A percentile compares a stretch with the other conserved stretches of the same genome.
Evolutionary conservation across 1,284 basidiomycete genomes (phyloP).

Genomic region (Cryptococcus hybrid): DNA sequence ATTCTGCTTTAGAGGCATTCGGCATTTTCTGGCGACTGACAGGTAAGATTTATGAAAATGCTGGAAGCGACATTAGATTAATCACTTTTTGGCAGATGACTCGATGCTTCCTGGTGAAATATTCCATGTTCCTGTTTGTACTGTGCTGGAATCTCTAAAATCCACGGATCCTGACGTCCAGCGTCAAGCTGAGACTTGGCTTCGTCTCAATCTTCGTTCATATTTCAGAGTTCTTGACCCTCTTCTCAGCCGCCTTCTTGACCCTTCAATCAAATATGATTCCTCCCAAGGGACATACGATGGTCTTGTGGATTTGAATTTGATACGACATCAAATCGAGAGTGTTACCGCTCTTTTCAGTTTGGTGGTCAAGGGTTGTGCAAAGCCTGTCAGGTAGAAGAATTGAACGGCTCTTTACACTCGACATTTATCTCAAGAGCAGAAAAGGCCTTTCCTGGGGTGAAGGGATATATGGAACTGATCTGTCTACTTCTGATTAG

Average conservation of each 20-base stretch:
- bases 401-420: conserved; percentile 8
- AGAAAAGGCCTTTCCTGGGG: conserved; percentile 40
- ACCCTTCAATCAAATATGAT: conserved; percentile 51
- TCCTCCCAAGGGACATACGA: conserved; percentile 3
- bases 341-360: conserved; percentile 71
- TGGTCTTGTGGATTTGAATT: conserved; percentile 64
- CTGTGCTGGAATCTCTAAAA: conserved; percentile 78
- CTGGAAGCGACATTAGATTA: not conserved
- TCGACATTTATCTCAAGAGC: conserved; percentile 58
- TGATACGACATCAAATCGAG: conserved; percentile 52
- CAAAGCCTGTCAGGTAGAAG: conserved; percentile 28
- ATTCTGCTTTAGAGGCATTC: conserved; percentile 75
- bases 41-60: conserved; percentile 54
- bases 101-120: conserved; percentile 71
- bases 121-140: conserved; percentile 81
- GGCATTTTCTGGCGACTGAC: conserved; percentile 89
- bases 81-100: conserved; percentile 61
- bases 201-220: conserved; percentile 87
- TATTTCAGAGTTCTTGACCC: conserved; percentile 87
- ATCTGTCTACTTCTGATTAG: conserved; percentile 66
- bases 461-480: conserved; percentile 64
- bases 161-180: conserved; percentile 69
- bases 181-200: conserved; percentile 87
- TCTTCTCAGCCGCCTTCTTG: conserved; percentile 72
- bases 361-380: conserved; percentile 76